Conservation (phyloP, 257 asterid species). For the Ehretia macrophylla region DNA sequence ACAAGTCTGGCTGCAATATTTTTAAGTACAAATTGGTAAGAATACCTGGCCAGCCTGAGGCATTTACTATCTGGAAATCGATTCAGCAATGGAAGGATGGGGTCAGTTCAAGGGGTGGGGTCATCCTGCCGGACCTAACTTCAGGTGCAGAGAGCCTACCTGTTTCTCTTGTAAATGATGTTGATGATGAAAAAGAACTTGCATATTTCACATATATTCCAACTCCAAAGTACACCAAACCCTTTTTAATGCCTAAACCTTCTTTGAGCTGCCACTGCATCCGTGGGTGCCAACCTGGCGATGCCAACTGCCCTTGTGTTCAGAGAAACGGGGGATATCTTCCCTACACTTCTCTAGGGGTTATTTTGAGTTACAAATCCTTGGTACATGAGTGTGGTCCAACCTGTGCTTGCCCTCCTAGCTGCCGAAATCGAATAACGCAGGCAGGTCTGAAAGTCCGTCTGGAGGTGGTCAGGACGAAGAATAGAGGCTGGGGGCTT, state of each 20-base stretch:
- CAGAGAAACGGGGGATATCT: slow-evolving; percentile 53
- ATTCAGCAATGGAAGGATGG: slow-evolving; percentile 91
- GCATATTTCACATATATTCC: slow-evolving; percentile 74
- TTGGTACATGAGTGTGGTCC: slow-evolving; percentile 73
- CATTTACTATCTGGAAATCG: slow-evolving; percentile 77
- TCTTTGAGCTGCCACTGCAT: slow-evolving; percentile 61
- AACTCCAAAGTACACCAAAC: slow-evolving; percentile 45
- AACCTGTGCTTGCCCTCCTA: slow-evolving; percentile 69
- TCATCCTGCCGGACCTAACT: slow-evolving; percentile 77
- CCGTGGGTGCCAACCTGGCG: slow-evolving; percentile 87
- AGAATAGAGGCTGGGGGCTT: slow-evolving; percentile 90
- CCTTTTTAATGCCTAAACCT: slow-evolving; percentile 40
- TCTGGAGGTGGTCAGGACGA: slow-evolving; percentile 84
- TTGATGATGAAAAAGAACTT: slow-evolving; percentile 86
- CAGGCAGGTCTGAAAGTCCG: slow-evolving; percentile 65
- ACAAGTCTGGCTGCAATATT: slow-evolving; percentile 61
- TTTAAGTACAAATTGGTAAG: slow-evolving; percentile 80
- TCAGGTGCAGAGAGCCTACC: slow-evolving; percentile 76
- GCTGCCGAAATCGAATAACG: slow-evolving; percentile 67
- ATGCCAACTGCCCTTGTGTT: slow-evolving; percentile 55
- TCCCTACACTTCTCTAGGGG: slow-evolving; percentile 67
- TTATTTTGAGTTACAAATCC: slow-evolving; percentile 48
- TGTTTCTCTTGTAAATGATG: slow-evolving; percentile 77
- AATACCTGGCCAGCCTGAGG: slow-evolving; percentile 79
- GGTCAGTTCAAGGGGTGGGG: slow-evolving; percentile 44